phyloP scores from a whole-genome alignment of 2,329 filamentous ascomycete species.

The Incumbomyces lentus region DNA sequence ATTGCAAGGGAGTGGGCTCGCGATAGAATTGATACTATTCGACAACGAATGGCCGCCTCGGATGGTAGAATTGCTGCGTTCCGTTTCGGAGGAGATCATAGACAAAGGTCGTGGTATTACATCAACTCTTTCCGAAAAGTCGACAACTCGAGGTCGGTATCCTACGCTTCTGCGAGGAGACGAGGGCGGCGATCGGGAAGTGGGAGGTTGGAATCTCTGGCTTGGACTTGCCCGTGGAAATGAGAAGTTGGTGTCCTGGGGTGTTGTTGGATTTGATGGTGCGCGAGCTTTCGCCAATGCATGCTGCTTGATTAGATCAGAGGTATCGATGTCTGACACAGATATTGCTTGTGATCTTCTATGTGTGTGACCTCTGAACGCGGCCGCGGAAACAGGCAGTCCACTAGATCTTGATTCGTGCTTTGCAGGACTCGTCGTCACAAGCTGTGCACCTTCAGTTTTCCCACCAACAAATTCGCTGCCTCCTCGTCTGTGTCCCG shows the following conservation, averaged over 20 bases:
- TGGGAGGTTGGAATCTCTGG: constrained; percentile 7
- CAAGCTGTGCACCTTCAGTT: constrained; percentile 32
- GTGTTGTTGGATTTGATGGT: constrained; percentile 46
- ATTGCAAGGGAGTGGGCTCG: constrained; percentile 43
- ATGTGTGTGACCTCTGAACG: constrained; percentile 64
- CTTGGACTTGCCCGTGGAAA: constrained; percentile 2
- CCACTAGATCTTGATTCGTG: constrained; percentile 25
- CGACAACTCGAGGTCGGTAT: constrained; percentile 50
- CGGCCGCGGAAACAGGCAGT: constrained; percentile 38
- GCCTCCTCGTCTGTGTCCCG: constrained; percentile 61
- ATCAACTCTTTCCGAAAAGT: constrained; percentile 74
- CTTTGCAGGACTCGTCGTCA: constrained; percentile 28
- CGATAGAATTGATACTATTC: constrained; percentile 67
- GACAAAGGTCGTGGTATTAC: constrained; percentile 76
- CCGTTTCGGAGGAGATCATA: constrained; percentile 72
- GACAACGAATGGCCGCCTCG: constrained; percentile 61
- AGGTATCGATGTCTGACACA: constrained; percentile 58
- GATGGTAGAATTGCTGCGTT: constrained; percentile 61
- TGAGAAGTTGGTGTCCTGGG: constrained; percentile 1
- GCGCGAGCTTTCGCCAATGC: constrained; percentile 43
- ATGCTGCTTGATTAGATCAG: constrained; percentile 54
- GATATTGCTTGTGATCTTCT: constrained; percentile 74
- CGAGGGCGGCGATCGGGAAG: constrained; percentile 13
- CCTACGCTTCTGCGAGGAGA: constrained; percentile 24
- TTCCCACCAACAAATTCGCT: constrained; percentile 75